Evolutionary conservation across 148 eudicot genomes (phyloP).

Genomic region (Rhododendron ovatum): DNA sequence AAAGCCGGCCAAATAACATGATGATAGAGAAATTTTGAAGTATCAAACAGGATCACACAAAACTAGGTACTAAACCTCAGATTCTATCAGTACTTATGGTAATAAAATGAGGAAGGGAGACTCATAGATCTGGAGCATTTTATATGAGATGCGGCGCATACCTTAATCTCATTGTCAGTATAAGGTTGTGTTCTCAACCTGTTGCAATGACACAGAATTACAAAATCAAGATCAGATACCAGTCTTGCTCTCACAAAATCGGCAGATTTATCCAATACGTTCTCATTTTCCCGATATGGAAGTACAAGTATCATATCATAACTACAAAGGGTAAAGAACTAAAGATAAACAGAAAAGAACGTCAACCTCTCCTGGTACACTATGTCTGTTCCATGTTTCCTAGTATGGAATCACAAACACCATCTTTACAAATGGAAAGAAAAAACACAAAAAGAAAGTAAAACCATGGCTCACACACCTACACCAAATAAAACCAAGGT

Average conservation of each 20-base stretch:
- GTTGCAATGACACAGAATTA: slow-evolving; percentile 15
- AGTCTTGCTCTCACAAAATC: neutral
- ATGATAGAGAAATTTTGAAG: neutral
- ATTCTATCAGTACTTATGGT: neutral
- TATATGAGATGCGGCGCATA: slow-evolving; percentile 13
- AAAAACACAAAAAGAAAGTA: neutral
- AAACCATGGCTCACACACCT: neutral
- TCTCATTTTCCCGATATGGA: neutral
- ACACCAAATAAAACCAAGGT: neutral
- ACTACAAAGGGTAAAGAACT: no score
- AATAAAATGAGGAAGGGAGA: neutral
- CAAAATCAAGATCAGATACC: slow-evolving; percentile 14
- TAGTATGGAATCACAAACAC: neutral
- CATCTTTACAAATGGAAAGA: neutral
- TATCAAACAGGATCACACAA: neutral
- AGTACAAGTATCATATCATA: neutral
- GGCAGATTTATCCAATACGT: neutral
- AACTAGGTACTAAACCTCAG: neutral
- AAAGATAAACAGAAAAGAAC: neutral
- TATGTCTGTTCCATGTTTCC: neutral
- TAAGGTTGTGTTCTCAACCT: slow-evolving; percentile 78
- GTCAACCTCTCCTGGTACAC: neutral
- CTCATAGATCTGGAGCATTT: neutral
- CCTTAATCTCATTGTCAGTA: slow-evolving; percentile 94
- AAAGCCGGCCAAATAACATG: neutral